Percentiles rank a stretch among this genome's conserved stretches.
These are phyloP conservation scores for Digitaria exilis DNA, from an alignment of 202 grass and related monocot genomes.

Conservation along the genomic window DNA sequence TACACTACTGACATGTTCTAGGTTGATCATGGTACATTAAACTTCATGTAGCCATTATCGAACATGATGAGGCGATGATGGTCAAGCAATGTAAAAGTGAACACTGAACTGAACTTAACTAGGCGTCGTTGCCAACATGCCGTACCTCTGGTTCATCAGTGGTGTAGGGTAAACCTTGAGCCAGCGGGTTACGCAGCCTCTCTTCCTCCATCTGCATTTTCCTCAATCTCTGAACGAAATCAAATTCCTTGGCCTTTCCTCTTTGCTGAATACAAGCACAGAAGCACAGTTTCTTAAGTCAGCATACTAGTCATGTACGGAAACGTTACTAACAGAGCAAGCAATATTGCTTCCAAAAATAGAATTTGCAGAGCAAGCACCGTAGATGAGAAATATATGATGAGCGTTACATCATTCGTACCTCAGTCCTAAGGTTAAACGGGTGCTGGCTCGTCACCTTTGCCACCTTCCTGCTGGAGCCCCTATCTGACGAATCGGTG, in stretches of 20 bases:
- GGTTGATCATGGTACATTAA: too few relatives aligned
- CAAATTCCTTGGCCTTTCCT: conserved; percentile 70
- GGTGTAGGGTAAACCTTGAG: conserved; percentile 74
- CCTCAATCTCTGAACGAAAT: conserved; percentile 61
- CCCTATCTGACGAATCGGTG: conserved; percentile 44
- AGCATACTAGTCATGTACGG: background rate
- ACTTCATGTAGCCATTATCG: background rate
- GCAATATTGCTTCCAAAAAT: background rate
- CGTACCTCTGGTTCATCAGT: conserved; percentile 87
- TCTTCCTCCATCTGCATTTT: conserved; percentile 70
- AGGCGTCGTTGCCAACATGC: background rate
- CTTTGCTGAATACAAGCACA: conserved; percentile 59
- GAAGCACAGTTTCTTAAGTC: background rate
- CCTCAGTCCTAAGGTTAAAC: conserved; percentile 86
- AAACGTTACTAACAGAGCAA: background rate
- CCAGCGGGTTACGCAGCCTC: conserved; percentile 62
- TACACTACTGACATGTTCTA: background rate
- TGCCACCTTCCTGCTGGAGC: conserved; percentile 61
- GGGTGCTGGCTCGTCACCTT: conserved; percentile 57
- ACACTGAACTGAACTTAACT: background rate
- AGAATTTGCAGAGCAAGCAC: background rate
- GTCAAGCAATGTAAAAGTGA: background rate
- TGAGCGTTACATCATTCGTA: conserved; percentile 12
- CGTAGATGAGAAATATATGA: background rate
- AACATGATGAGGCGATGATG: background rate